Base-by-base conservation (phyloP, 495 filamentous ascomycete genomes). In the Podospora didyma region DNA sequence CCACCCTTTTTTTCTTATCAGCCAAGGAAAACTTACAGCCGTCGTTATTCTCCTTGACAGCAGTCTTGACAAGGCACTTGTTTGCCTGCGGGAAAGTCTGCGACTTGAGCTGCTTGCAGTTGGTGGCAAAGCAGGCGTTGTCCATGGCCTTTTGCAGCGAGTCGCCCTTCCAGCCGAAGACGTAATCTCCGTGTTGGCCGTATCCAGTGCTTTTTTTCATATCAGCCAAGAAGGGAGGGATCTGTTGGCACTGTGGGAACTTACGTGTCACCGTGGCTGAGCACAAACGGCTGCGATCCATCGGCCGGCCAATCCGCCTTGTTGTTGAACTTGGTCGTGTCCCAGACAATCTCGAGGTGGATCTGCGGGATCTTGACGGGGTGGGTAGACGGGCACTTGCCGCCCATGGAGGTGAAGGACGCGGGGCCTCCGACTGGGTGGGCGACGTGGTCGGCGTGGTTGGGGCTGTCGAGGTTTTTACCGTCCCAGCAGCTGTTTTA, bases 401-500 rank as follows among this genome's bases (percentile, higher is more conserved):
- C 59, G n/a, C 57, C 55, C 16, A 51, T 59, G 7, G 46, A 17
- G 16, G 46, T 24, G 46, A 59, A 59, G 2, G 44, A 48, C 4
- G 57, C 53, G 12, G 57, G 57, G 12, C 57, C 57, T 1, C 14
- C 12, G 7, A 26, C 17, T 2, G 57, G 57, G 57, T 80, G 77
- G 1, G 77, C 66, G 1, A 80, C 65, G 56, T 80, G 77, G 59
- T 69, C 66, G 39, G 71, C 62, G 67, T 81, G 78, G 68, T 79
- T 72, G 3, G 78, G 75, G 49, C 66, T 69, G 63, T 81, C 78
- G 39, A 79, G 65, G 60, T 79, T 79, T 66, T 74, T 72, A 35
- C 78, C 77, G 42, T 81, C 77, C 78, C 78, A 81, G 74, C 78
- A 81, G 39, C 71, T 77, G 11, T n/a, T n/a, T n/a, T n/a, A n/a